Percentiles rank a stretch among this genome's conserved stretches.
Conservation (phyloP, 441 rosid species). For the Brassica hybrid region DNA sequence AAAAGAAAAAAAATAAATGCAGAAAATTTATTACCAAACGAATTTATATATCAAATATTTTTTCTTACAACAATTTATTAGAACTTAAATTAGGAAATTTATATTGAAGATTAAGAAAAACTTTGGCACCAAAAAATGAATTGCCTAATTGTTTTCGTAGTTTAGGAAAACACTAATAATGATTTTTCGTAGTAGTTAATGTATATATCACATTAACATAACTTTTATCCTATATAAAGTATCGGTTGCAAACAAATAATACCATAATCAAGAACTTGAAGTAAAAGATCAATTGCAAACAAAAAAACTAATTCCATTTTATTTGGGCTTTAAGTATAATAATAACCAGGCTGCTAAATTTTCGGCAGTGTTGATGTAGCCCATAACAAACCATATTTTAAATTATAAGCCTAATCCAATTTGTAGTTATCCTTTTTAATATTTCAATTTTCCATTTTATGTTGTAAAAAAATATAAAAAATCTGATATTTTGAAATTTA, state of each 20-base stretch:
- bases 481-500: background rate
- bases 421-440: background rate
- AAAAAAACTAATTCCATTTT: too few species aligned
- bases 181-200: background rate
- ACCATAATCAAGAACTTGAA: too few species aligned
- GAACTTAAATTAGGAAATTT: background rate
- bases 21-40: background rate
- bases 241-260: background rate
- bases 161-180: background rate
- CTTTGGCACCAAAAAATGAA: background rate
- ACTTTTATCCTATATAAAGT: too few species aligned
- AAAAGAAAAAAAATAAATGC: too few species aligned
- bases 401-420: background rate
- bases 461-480: background rate
- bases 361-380: background rate
- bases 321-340: background rate
- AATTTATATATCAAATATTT: background rate
- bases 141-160: background rate
- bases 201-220: background rate
- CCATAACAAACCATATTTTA: background rate
- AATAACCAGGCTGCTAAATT: background rate
- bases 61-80: background rate
- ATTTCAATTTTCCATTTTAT: background rate
- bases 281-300: too few species aligned
- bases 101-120: background rate